A percentile compares a stretch with the other conserved stretches of the same genome.
Evolutionary conservation across 2,329 filamentous ascomycete species (phyloP).

Genomic region (Tympanopsis confertula): DNA sequence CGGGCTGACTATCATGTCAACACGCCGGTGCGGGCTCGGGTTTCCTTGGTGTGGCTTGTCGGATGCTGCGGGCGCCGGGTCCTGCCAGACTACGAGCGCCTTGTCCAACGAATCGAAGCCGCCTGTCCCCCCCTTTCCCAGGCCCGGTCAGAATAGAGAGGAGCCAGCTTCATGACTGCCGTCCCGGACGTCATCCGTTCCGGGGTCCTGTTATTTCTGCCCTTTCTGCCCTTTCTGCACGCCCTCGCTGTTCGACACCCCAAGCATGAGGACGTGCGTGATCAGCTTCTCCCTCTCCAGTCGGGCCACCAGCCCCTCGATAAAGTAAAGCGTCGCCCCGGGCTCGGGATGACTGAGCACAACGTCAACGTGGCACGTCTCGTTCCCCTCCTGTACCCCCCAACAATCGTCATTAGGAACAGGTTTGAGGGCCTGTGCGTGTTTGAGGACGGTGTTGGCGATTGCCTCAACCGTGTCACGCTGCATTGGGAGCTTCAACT

Average conservation of each 20-base stretch:
- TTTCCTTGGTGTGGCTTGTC: constrained; percentile 47
- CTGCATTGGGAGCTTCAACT: no score
- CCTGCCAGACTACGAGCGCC: constrained; percentile 83
- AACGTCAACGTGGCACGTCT: constrained; percentile 74
- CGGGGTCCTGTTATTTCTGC: constrained; percentile 33
- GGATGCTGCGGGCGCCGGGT: constrained; percentile 37
- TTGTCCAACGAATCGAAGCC: constrained; percentile 88
- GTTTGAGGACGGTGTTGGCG: no score
- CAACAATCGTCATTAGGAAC: constrained; percentile 55
- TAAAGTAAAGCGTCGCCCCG: constrained; percentile 52
- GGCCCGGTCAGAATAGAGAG: constrained; percentile 13
- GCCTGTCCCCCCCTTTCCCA: constrained; percentile 25
- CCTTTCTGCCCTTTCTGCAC: constrained; percentile 49
- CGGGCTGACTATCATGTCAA: constrained; percentile 83
- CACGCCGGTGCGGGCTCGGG: constrained; percentile 54
- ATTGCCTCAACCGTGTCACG: no score
- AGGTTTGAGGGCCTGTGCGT: no score
- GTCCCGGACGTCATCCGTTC: no score
- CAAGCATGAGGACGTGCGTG: constrained; percentile 69
- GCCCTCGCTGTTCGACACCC: constrained; percentile 58
- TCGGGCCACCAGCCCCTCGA: constrained; percentile 57
- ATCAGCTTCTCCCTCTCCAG: constrained; percentile 63
- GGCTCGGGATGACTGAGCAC: constrained; percentile 71
- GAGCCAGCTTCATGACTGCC: constrained; percentile 41
- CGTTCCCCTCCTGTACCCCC: constrained; percentile 67